A percentile compares a stretch with the other conserved stretches of the same genome.
Evolutionary conservation across 2,329 filamentous ascomycete genomes (phyloP).

Genomic region (Myrmaecium sp.): DNA sequence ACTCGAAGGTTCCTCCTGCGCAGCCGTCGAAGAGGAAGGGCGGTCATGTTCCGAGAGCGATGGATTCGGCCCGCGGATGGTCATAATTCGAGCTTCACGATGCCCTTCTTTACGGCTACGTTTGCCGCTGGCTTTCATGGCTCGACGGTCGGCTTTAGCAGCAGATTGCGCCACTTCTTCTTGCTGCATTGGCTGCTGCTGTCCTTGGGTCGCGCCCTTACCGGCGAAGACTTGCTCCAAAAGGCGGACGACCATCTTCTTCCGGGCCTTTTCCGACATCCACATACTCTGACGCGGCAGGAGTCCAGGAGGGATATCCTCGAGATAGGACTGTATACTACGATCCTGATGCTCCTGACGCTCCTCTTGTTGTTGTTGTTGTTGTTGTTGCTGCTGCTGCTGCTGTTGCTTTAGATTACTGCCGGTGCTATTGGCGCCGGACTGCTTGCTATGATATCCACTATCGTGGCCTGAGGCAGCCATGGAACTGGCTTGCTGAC

Average conservation of each 20-base stretch:
- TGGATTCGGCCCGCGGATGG: conserved; percentile 6
- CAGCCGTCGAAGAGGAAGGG: background rate
- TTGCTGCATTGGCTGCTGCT: conserved; percentile 36
- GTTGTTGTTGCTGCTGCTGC: conserved; percentile 5
- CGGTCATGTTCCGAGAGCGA: conserved; percentile 3
- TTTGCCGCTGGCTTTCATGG: conserved; percentile 23
- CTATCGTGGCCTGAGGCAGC: conserved; percentile 17
- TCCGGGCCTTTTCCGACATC: conserved; percentile 58
- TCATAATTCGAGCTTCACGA: conserved; percentile 30
- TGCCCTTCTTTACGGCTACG: conserved; percentile 20
- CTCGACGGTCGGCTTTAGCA: conserved; percentile 27
- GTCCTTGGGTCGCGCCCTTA: conserved; percentile 31
- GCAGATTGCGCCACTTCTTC: conserved; percentile 41
- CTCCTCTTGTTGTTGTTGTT: conserved; percentile 30
- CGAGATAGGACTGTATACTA: conserved; percentile 54
- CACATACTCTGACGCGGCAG: conserved; percentile 39
- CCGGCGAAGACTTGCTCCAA: conserved; percentile 73
- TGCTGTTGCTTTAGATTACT: conserved; percentile 7
- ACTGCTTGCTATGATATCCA: conserved; percentile 11
- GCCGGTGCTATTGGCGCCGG: conserved; percentile 1
- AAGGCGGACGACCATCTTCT: conserved; percentile 58
- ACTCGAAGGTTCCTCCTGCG: background rate
- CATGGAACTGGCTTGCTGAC: conserved; percentile 25
- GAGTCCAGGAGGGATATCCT: conserved; percentile 54
- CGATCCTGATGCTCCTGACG: too few species aligned